Conservation (phyloP, 176 grass and related monocot genomes). For the Metroxylon sagu region DNA sequence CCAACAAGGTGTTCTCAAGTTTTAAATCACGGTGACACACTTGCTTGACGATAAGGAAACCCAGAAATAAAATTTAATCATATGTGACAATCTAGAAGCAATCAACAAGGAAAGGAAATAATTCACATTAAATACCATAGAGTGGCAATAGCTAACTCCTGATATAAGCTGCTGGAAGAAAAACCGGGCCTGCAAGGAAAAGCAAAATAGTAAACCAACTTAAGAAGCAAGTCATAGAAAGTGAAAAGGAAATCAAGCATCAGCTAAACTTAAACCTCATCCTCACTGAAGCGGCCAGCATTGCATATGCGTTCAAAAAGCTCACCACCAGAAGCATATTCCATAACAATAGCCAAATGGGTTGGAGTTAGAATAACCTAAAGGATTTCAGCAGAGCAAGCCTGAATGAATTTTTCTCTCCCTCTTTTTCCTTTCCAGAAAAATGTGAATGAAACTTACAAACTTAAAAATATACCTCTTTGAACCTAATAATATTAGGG, state of each 20-base stretch:
- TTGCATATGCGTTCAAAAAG: slow-evolving; percentile 94
- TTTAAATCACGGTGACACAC: slow-evolving; percentile 99
- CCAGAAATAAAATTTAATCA: slow-evolving; percentile 12
- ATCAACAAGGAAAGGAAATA: slow-evolving; percentile 2
- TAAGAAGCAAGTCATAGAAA: background rate
- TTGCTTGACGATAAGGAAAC: slow-evolving; percentile 79
- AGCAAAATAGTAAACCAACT: background rate
- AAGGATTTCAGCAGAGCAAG: background rate
- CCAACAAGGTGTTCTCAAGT: slow-evolving; percentile 86
- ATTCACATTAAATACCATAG: slow-evolving; percentile 53
- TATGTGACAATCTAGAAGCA: background rate
- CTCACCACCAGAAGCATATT: slow-evolving; percentile 96
- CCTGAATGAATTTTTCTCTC: background rate
- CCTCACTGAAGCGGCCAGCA: slow-evolving; percentile 85
- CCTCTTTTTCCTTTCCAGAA: background rate
- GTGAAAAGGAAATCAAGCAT: background rate
- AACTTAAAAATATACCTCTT: slow-evolving; percentile 50
- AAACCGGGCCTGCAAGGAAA: slow-evolving; percentile 58
- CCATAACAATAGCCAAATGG: slow-evolving; percentile 98
- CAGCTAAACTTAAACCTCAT: slow-evolving; percentile 52
- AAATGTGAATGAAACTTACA: background rate
- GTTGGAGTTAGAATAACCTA: slow-evolving; percentile 99
- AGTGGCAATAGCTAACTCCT: slow-evolving; percentile 96
- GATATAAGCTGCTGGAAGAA: slow-evolving; percentile 99
- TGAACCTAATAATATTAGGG: slow-evolving; percentile 98